phyloP scores from a whole-genome alignment of 352 stramenopile species.

The Achlya hypogyna region DNA sequence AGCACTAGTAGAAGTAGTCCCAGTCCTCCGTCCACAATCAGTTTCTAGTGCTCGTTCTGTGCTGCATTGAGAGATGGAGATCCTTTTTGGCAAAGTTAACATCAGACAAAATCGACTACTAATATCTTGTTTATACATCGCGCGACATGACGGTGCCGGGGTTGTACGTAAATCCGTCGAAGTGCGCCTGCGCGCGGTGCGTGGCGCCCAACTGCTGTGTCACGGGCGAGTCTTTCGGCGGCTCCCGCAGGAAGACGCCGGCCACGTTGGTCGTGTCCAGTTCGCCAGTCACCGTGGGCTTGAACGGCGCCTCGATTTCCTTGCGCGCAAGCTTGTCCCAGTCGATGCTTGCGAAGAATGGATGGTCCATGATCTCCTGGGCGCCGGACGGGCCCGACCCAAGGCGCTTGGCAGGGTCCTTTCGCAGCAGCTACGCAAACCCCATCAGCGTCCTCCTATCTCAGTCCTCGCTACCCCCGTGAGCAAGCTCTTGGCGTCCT shows the following conservation, averaged over 20 bases:
- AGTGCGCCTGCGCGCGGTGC: conserved; percentile 77
- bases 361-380: conserved; percentile 85
- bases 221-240: conserved; percentile 81
- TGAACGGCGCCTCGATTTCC: conserved; percentile 81
- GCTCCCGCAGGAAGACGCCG: conserved; percentile 79
- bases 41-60: too few species aligned
- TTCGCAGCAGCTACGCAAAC: conserved; percentile 45
- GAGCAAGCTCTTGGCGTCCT: conserved; percentile 80
- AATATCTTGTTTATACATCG: conserved; percentile 1
- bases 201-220: conserved; percentile 76
- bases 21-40: too few species aligned
- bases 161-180: conserved; percentile 92
- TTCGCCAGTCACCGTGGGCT: conserved; percentile 76
- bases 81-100: background rate
- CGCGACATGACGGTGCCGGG: conserved; percentile 27
- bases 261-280: conserved; percentile 79
- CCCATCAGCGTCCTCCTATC: conserved; percentile 2
- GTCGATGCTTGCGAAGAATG: conserved; percentile 82
- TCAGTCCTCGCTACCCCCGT: conserved; percentile 29
- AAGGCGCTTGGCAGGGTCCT: conserved; percentile 75
- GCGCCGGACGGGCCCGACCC: conserved; percentile 70
- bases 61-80: too few species aligned
- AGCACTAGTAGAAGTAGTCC: too few species aligned
- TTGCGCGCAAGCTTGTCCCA: conserved; percentile 72
- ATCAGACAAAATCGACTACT: background rate